phyloP scores from a whole-genome alignment of 139 green algal species.

The Closterium sp. region DNA sequence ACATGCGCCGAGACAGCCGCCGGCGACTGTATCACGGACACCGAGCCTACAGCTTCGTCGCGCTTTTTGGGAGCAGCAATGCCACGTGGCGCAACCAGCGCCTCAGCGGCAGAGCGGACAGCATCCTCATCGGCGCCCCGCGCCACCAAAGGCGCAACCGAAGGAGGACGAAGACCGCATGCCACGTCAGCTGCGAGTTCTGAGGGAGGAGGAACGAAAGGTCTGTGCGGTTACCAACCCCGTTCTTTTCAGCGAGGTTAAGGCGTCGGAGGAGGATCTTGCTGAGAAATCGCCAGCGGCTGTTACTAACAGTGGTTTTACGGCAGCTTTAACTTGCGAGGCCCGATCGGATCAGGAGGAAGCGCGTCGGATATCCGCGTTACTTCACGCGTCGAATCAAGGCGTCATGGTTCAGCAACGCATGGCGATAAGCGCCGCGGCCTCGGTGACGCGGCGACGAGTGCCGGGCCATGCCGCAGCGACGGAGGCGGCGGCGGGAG shows the following conservation, averaged over 20 bases:
- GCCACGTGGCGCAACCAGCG: neutral
- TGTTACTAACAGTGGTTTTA: neutral
- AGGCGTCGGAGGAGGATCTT: neutral
- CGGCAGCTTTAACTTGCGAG: neutral
- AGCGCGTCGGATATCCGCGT: neutral
- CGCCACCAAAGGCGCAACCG: neutral
- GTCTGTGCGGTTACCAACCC: neutral
- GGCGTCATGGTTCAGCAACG: neutral
- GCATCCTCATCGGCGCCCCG: neutral
- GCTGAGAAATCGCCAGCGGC: neutral
- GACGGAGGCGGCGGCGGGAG: neutral
- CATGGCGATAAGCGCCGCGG: neutral
- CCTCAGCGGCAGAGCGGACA: neutral
- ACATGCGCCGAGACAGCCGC: too few relatives aligned
- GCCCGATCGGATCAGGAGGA: neutral
- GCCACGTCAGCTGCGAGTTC: too few relatives aligned
- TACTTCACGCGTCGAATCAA: neutral
- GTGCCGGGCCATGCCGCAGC: too few relatives aligned
- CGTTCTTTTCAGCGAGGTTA: neutral
- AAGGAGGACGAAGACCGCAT: too few relatives aligned
- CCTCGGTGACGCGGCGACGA: too few relatives aligned
- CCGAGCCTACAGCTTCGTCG: neutral
- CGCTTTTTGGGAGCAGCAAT: neutral
- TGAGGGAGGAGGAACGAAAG: neutral
- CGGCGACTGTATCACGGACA: neutral